Conservation (phyloP, 192 early-diverging fungal genomes). For the Backusella mclennaniae region DNA sequence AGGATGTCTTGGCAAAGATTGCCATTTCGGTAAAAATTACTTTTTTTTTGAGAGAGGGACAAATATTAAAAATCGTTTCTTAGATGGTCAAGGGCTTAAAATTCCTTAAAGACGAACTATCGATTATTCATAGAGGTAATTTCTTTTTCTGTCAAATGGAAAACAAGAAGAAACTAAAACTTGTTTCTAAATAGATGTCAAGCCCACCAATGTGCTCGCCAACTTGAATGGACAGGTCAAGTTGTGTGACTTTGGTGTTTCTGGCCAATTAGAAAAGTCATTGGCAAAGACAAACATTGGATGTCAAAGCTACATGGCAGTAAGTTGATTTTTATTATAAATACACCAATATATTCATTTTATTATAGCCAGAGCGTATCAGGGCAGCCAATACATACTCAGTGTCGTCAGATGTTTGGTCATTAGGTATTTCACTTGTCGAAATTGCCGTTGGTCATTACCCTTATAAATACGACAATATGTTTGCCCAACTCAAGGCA, state of each 20-base stretch:
- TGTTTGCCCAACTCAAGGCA: constrained; percentile 87
- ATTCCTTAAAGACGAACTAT: constrained; percentile 85
- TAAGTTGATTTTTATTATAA: constrained; percentile 33
- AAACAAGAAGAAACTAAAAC: background rate
- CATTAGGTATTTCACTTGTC: constrained; percentile 83
- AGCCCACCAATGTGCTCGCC: constrained; percentile 92
- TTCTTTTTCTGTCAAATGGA: background rate
- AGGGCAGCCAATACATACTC: constrained; percentile 68
- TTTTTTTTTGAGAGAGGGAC: too few species aligned
- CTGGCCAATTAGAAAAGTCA: constrained; percentile 84
- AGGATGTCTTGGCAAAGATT: constrained; percentile 76
- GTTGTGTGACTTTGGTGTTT: constrained; percentile 96
- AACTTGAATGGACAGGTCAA: constrained; percentile 88
- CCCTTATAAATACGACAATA: constrained; percentile 74
- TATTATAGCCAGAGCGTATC: constrained; percentile 84
- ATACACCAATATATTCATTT: too few species aligned
- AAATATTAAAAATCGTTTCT: background rate
- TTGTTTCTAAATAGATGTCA: constrained; percentile 66
- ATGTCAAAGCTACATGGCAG: constrained; percentile 94
- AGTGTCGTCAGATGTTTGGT: constrained; percentile 93
- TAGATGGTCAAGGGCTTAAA: constrained; percentile 77
- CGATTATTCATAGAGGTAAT: constrained; percentile 83
- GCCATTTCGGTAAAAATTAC: constrained; percentile 56
- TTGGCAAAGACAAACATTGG: constrained; percentile 93
- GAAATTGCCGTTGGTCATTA: constrained; percentile 82